A percentile compares a stretch with the other conserved stretches of the same genome.
phyloP scores from a whole-genome alignment of 768 basidiomycete species.

The Cyclocybe cylindracea region DNA sequence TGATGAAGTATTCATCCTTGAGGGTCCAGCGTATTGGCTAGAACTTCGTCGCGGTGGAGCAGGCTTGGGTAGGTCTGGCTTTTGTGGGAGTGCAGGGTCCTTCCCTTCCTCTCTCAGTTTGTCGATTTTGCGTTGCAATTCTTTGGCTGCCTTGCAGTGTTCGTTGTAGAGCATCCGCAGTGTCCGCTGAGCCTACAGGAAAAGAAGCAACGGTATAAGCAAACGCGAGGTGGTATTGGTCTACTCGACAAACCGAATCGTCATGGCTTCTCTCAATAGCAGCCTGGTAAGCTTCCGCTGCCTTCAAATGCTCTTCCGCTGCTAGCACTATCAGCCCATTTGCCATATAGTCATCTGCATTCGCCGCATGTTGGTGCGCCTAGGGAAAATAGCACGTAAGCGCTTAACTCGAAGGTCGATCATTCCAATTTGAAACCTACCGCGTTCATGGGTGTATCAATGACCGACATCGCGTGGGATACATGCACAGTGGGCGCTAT shows the following conservation, averaged over 20 bases:
- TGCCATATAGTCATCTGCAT: slow-evolving; percentile 70
- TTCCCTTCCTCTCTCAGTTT: slow-evolving; percentile 76
- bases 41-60: slow-evolving; percentile 29
- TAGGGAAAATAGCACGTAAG: slow-evolving; percentile 25
- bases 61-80: slow-evolving; percentile 33
- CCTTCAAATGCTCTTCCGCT: slow-evolving; percentile 71
- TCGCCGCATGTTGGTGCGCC: slow-evolving; percentile 83
- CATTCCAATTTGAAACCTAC: slow-evolving; percentile 31
- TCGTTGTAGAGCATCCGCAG: slow-evolving; percentile 75
- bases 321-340: slow-evolving; percentile 74
- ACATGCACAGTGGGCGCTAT: no score
- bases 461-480: slow-evolving; percentile 30
- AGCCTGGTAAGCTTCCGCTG: slow-evolving; percentile 73
- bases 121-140: slow-evolving; percentile 69
- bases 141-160: slow-evolving; percentile 69
- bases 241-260: slow-evolving; percentile 54
- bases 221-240: background rate
- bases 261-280: slow-evolving; percentile 76
- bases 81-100: slow-evolving; percentile 75
- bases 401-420: background rate
- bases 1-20: slow-evolving; percentile 47
- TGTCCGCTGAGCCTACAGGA: slow-evolving; percentile 72
- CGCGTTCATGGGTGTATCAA: slow-evolving; percentile 52
- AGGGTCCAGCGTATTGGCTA: slow-evolving; percentile 27
- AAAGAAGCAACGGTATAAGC: slow-evolving; percentile 1